phyloP scores from a whole-genome alignment of 2,329 filamentous ascomycete species.

The Huntiella moniliformis region DNA sequence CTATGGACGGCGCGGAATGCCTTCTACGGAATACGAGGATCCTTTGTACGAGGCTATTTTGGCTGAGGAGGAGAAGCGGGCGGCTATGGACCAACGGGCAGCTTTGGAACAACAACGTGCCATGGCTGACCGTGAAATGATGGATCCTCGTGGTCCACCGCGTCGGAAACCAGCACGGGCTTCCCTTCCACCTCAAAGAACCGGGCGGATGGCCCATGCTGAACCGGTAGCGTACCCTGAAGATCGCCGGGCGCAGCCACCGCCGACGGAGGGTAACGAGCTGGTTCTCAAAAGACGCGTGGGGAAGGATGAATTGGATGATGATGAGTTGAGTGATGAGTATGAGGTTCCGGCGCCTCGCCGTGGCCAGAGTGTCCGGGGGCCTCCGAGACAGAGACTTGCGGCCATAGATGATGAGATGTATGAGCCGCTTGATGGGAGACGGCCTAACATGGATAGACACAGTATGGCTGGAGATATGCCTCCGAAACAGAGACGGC shows the following conservation, averaged over 20 bases:
- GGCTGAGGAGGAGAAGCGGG: neutral
- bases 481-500: slow-evolving; percentile 8
- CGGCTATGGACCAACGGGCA: neutral
- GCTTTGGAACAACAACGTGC: neutral
- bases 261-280: slow-evolving; percentile 6
- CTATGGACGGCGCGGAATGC: neutral
- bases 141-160: neutral
- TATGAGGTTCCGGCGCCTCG: neutral
- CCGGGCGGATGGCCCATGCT: slow-evolving; percentile 5
- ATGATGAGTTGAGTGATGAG: slow-evolving; percentile 7
- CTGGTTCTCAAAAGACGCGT: slow-evolving; percentile 4
- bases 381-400: neutral
- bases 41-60: neutral
- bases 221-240: slow-evolving; percentile 2
- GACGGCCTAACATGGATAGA: slow-evolving; percentile 3
- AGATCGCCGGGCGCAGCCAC: neutral
- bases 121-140: neutral
- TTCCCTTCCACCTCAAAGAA: slow-evolving; percentile 4
- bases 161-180: slow-evolving; percentile 2
- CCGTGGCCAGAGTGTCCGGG: neutral
- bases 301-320: slow-evolving; percentile 6
- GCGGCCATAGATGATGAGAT: slow-evolving; percentile 6
- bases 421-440: slow-evolving; percentile 5
- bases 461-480: slow-evolving; percentile 10
- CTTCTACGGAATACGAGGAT: neutral